These are phyloP conservation scores for Pholiota molesta DNA, from an alignment of 768 basidiomycete genomes.

Conservation along the genomic window DNA sequence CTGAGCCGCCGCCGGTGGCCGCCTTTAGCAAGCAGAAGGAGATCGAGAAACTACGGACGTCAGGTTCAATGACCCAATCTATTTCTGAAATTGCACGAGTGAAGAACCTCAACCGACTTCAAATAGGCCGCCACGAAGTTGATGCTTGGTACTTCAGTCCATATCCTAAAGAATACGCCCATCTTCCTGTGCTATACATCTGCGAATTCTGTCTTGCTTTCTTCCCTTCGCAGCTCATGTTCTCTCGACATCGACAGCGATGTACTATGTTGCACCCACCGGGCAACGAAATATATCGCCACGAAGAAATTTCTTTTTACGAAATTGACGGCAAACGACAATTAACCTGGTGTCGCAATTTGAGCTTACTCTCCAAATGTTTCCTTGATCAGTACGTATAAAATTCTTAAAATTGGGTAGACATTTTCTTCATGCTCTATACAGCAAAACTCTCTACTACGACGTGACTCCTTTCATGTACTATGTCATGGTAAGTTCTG, in stretches of 20 bases:
- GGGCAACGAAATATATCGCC: constrained; percentile 98
- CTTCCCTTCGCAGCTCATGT: constrained; percentile 89
- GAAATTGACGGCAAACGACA: constrained; percentile 98
- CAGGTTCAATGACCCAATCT: constrained; percentile 98
- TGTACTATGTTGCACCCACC: constrained; percentile 94
- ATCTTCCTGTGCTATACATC: constrained; percentile 92
- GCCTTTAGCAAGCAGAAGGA: constrained; percentile 97
- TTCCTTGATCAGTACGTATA: constrained; percentile 93
- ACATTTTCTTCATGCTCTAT: constrained; percentile 19
- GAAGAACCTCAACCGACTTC: constrained; percentile 95
- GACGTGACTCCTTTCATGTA: constrained; percentile 99
- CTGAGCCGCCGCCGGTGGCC: constrained; percentile 54
- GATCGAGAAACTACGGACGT: constrained; percentile 96
- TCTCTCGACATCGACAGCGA: constrained; percentile 87
- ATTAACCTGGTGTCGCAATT: constrained; percentile 93
- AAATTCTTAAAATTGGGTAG: constrained; percentile 9
- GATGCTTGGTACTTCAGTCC: constrained; percentile 99
- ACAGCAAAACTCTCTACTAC: constrained; percentile 96
- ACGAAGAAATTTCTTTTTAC: constrained; percentile 96
- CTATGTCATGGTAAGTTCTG: constrained; percentile 87
- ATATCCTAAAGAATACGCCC: constrained; percentile 97
- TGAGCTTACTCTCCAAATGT: constrained; percentile 95
- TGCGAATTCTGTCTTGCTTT: constrained; percentile 98
- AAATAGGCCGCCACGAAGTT: constrained; percentile 95
- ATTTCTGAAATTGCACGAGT: constrained; percentile 97